These are phyloP conservation scores for Streptanthus diversifolius DNA, from an alignment of 345 rosid species.

Conservation along the genomic window DNA sequence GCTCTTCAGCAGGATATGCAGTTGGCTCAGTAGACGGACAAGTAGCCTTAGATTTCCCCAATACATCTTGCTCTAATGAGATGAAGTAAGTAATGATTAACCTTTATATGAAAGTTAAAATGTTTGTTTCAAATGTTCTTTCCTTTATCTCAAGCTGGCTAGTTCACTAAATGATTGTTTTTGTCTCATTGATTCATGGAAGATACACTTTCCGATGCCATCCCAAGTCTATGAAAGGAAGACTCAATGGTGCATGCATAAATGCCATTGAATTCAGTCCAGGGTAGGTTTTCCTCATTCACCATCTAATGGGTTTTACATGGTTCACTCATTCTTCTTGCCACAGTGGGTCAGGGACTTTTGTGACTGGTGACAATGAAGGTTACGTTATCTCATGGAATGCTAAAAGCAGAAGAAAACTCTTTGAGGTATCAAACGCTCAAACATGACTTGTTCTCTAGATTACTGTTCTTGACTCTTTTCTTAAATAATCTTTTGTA, in stretches of 20 bases:
- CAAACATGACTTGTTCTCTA: constrained; percentile 6
- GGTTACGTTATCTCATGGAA: constrained; percentile 73
- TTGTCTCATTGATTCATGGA: constrained; percentile 1
- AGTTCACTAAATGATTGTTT: not conserved
- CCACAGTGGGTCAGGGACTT: constrained; percentile 47
- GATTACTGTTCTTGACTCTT: not conserved
- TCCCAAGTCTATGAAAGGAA: constrained; percentile 69
- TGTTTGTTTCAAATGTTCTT: not conserved
- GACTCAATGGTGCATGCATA: constrained; percentile 49
- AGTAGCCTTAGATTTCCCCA: constrained; percentile 57
- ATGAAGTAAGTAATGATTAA: constrained; percentile 47
- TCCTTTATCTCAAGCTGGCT: not conserved
- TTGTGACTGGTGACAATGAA: constrained; percentile 75
- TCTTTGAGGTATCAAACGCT: constrained; percentile 54
- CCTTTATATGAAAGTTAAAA: not conserved
- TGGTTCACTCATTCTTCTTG: constrained; percentile 12
- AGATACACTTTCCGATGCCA: constrained; percentile 74
- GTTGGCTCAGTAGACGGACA: constrained; percentile 86
- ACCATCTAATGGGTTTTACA: not conserved
- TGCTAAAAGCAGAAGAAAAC: constrained; percentile 57
- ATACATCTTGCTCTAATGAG: constrained; percentile 40
- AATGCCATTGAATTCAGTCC: constrained; percentile 59
- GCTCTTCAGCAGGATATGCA: constrained; percentile 60
- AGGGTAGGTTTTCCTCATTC: constrained; percentile 12
- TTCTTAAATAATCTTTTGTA: not conserved